Base-by-base conservation (phyloP, 1,284 basidiomycete genomes). In the Leccinum huronense region DNA sequence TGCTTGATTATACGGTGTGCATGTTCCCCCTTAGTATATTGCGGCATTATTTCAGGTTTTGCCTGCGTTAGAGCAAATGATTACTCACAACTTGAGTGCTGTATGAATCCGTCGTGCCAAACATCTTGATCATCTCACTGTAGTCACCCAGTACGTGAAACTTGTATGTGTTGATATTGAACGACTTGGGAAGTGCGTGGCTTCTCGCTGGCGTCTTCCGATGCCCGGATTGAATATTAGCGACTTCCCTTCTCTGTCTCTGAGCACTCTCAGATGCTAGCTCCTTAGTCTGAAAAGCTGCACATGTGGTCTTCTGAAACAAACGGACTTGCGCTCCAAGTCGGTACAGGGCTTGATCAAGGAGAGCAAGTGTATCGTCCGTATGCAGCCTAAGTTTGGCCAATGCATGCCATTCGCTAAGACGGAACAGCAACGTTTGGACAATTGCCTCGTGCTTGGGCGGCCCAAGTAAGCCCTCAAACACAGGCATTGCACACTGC, bases 401-500 rank as follows among this genome's bases (percentile, higher is more conserved):
- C 1, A 65, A 11, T 2, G 54, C 38, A 14, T 63, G 58, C 58
- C 62, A 63, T 31, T 63, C 34, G 7, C 38, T 16, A 2, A 65
- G 60, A 48, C 16, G 27, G 11, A 65, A 65, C 0, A 65, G 34
- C 0, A 65, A 42, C 1, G 31, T 38, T 23, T 45, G 19, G 2
- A 64, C n/a, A 2, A 36, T 10, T 0, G 8, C 3, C 3, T 66
- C 51, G 4, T 67, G 62, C 3, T 1, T 19, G 3, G 33, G 14
- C 5, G 66, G 62, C 23, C 23, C 23, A 0, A 67, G 57, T 9
- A 67, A 54, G 2, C 60, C 60, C 8, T 67, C 55, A 8, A 67
- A 62, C 0, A 55, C 57, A 3, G 62, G 61, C 3, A 67, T 62
- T 1, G 62, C 40, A 33, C 66, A 67, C 66, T 67, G 42, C 34